Percentiles rank a stretch among this genome's conserved stretches.
These are phyloP conservation scores for Kwoniella bestiolae DNA, from an alignment of 768 basidiomycete genomes.

Conservation along the genomic window DNA sequence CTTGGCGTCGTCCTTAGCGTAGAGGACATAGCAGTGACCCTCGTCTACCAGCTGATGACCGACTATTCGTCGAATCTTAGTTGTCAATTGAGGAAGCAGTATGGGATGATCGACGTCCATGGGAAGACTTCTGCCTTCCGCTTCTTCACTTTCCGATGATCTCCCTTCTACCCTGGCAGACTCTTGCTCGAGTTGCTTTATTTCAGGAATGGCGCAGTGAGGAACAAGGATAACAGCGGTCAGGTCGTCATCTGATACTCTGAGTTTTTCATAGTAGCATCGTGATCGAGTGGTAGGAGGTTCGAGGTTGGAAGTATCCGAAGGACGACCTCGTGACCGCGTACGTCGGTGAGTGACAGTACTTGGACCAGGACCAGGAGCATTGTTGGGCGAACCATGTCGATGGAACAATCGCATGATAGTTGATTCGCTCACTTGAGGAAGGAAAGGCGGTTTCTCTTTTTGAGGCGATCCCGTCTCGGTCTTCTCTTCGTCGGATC, in stretches of 20 bases:
- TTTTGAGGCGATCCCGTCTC: constrained; percentile 8
- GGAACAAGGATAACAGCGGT: constrained; percentile 43
- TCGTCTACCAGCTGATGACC: constrained; percentile 40
- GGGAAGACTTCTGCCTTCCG: constrained; percentile 14
- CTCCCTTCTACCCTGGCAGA: constrained; percentile 35
- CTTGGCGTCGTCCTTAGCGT: constrained; percentile 25
- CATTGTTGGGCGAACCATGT: constrained; percentile 23
- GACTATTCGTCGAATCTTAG: constrained; percentile 41
- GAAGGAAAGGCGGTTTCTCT: constrained; percentile 8
- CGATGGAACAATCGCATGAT: constrained; percentile 30
- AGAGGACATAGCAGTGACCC: constrained; percentile 41
- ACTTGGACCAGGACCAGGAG: neutral
- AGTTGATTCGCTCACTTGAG: constrained; percentile 16
- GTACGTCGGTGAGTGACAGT: constrained; percentile 16
- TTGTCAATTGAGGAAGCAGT: constrained; percentile 26
- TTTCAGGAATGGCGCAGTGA: constrained; percentile 40
- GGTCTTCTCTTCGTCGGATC: constrained; percentile 2
- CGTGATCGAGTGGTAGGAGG: constrained; percentile 50
- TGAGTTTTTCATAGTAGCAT: constrained; percentile 51
- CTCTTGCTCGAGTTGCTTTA: constrained; percentile 31
- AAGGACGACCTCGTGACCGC: constrained; percentile 17
- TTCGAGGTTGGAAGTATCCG: constrained; percentile 10
- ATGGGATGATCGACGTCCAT: constrained; percentile 28
- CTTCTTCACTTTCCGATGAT: constrained; percentile 37
- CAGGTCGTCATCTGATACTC: constrained; percentile 31